Conservation (phyloP, 75 land plant species). For the Cryptomeria japonica region DNA sequence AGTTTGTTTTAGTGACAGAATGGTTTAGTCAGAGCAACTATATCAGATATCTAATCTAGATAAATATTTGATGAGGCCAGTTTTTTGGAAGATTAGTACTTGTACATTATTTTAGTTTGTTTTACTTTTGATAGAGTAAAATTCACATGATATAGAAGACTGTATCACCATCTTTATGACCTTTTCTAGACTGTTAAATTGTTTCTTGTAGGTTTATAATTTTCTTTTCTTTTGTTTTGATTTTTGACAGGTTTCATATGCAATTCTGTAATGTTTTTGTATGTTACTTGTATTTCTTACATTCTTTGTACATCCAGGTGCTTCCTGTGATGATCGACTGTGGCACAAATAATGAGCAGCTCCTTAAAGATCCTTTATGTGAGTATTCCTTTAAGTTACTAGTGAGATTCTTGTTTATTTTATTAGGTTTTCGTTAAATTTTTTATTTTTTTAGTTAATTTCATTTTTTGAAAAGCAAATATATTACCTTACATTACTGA, state of each 20-base stretch:
- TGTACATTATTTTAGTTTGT: neutral
- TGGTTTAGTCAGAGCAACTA: neutral
- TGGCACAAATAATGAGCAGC: slow-evolving; percentile 95
- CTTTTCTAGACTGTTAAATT: neutral
- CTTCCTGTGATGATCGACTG: slow-evolving; percentile 99
- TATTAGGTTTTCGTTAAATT: too few species aligned
- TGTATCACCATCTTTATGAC: neutral
- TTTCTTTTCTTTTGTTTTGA: neutral
- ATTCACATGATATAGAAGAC: neutral
- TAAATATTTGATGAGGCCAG: neutral
- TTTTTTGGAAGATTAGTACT: neutral
- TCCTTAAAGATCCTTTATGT: slow-evolving; percentile 88
- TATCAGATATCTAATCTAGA: neutral
- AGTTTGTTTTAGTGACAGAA: neutral
- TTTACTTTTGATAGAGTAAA: neutral
- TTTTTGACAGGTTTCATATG: neutral
- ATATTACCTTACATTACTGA: neutral
- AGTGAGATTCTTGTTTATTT: neutral
- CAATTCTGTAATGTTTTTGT: slow-evolving; percentile 1
- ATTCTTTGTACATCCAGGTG: slow-evolving; percentile 47
- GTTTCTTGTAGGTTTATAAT: neutral
- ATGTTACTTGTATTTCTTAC: neutral
- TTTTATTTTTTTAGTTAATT: too few species aligned
- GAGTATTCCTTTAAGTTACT: slow-evolving; percentile 30
- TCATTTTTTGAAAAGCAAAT: neutral